Base-by-base conservation (phyloP, 331 rosid genomes). In the Cydonia oblonga region DNA sequence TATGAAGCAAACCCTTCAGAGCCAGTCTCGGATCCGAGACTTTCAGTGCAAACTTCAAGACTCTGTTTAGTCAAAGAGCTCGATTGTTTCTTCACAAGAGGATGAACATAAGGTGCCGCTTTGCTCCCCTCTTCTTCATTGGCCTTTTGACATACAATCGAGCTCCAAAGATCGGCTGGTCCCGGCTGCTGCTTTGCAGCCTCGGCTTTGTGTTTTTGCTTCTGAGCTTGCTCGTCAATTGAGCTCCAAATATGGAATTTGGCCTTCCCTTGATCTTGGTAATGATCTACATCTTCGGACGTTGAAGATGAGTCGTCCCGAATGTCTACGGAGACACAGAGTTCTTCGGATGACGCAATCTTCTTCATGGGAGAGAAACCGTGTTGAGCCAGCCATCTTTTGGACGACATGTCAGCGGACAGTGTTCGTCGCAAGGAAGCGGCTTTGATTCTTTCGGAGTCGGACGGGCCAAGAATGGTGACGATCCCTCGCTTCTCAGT, bases 391-490 rank as follows among this genome's bases (percentile, higher is more conserved):
- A 82, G 75, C 91, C 97, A 93, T 60, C 86, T 84, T 82, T 83
- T 80, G 14, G 97, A 89, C 7, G 97, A 93, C 97, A 93, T 89
- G 86, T 93, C 96, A 14, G 97, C 97, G 0, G 98, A 93, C 20
- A 89, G 87, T 71, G 96, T 85, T 52, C 97, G 77, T 25, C 96
- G 70, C 1, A 93, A 74, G 26, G 98, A 85, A 75, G 92, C 38
- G 3, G 69, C 73, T 66, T 71, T 73, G 30, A 22, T 66, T 25
- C 63, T 81, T 32, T 87, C 78, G 7, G 12, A 35, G 74, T 80
- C 83, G 18, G 87, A 75, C 18, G 67, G 67, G 15, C 87, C 77
- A 30, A 93, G 87, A 76, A 91, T 83, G 74, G 96, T 75, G 61
- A 85, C 90, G 46, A 86, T 87, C 29, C 97, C 96, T 56, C 86